These are phyloP conservation scores for Neurospora sp. DNA, from an alignment of 495 filamentous ascomycete genomes.

Conservation along the genomic window DNA sequence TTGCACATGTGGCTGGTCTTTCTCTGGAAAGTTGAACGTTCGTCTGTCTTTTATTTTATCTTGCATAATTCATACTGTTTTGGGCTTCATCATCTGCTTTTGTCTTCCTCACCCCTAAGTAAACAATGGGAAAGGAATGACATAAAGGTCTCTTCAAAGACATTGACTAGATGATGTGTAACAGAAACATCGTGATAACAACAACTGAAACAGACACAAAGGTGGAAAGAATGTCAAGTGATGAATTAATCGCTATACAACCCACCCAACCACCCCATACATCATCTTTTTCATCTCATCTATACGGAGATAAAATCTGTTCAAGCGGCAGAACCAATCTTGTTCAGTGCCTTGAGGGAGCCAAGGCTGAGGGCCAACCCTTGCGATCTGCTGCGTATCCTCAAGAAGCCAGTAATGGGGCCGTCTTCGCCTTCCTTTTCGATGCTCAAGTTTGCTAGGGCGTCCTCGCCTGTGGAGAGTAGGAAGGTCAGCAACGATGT, in stretches of 20 bases:
- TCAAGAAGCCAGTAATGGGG: constrained; percentile 95
- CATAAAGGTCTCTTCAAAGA: not conserved
- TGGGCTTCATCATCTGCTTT: not conserved
- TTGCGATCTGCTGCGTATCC: constrained; percentile 95
- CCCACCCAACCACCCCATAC: not conserved
- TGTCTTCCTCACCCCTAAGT: not conserved
- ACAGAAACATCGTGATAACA: not conserved
- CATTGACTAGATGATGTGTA: not conserved
- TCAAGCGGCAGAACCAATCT: constrained; percentile 49
- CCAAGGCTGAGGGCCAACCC: constrained; percentile 90
- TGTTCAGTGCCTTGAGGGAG: constrained; percentile 89
- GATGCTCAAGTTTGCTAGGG: constrained; percentile 92
- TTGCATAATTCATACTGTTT: not conserved
- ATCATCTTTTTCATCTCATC: not conserved
- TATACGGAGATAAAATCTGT: not conserved
- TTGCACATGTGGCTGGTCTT: not conserved
- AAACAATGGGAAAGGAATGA: not conserved
- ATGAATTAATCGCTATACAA: not conserved
- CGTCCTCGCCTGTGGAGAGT: constrained; percentile 74
- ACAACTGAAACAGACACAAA: not conserved
- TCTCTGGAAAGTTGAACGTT: not conserved
- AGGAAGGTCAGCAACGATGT: constrained; percentile 12
- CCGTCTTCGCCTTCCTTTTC: constrained; percentile 96
- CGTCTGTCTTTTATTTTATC: not conserved
- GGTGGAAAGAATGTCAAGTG: not conserved